Evolutionary conservation across 2,329 filamentous ascomycete species (phyloP), one percentile per base, ranked within the genome.

Genomic region (Zopfia rhizophila): DNA sequence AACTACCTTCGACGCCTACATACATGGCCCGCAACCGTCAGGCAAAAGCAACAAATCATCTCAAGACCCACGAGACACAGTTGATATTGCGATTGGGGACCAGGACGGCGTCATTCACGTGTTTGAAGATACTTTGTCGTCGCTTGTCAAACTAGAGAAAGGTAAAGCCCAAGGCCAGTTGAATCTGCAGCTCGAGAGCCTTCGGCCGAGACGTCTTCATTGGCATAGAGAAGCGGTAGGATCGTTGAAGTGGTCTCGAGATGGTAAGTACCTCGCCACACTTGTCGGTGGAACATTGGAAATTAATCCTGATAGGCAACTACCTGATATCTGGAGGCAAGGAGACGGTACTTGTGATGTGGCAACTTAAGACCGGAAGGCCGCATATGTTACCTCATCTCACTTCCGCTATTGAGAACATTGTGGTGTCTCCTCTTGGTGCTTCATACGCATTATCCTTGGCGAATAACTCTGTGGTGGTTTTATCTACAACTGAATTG

Each of bases 241-340:
- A 60, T 82, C 90, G 7, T 80, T 96, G 46, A 96, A 94, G 71
- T 97, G 92, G 89, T 97, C 94, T 11, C 80, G 80, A 57, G 94
- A 99, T 79, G 92, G 93, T 90, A 81, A 66, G 79, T 56, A 51
- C 52, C 25, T 8, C 19, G 16, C n/a, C n/a, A n/a, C n/a, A n/a
- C n/a, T n/a, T n/a, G n/a, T n/a, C n/a, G n/a, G n/a, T n/a, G n/a
- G n/a, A n/a, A n/a, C 11, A 14, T 17, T 39, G 25, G 16, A 33
- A 7, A 16, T 37, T 55, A 31, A 55, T 33, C 14, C 8, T 2
- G 10, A 17, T 29, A 94, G 90, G 90, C 38, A 91, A 96, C 66
- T 99, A 99, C 70, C 75, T 99, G 48, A 87, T 99, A 39, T 97
- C 94, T 45, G 94, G 94, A 65, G 94, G 94, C 22, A 85, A 86